phyloP scores from a whole-genome alignment of 345 rosid species.

The Murraya koenigii region DNA sequence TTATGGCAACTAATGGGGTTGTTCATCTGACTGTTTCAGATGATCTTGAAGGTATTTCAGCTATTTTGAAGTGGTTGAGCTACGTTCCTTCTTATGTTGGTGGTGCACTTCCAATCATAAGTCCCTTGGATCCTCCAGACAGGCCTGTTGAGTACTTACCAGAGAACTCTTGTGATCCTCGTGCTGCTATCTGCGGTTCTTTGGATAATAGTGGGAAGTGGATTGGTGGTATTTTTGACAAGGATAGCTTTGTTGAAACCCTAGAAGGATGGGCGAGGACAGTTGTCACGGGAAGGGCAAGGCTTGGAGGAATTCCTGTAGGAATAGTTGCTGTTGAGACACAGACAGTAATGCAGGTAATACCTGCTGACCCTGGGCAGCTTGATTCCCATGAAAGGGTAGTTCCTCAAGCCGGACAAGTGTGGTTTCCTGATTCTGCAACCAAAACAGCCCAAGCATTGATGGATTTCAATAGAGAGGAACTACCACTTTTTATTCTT shows the following conservation, averaged over 20 bases:
- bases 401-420: conserved; percentile 99
- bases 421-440: conserved; percentile 99
- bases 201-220: conserved; percentile 68
- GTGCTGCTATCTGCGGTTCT: conserved; percentile 85
- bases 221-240: conserved; percentile 97
- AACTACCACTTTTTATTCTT: conserved; percentile 90
- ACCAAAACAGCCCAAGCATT: conserved; percentile 95
- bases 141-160: conserved; percentile 86
- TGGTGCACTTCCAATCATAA: conserved; percentile 70
- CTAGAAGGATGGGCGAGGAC: conserved; percentile 99
- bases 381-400: conserved; percentile 99
- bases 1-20: conserved; percentile 99
- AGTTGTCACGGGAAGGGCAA: conserved; percentile 99
- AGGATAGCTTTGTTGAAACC: conserved; percentile 85
- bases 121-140: conserved; percentile 73
- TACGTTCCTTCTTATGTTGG: conserved; percentile 79
- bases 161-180: conserved; percentile 94
- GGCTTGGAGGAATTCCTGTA: conserved; percentile 96
- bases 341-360: conserved; percentile 95
- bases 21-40: conserved; percentile 96
- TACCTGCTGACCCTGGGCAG: conserved; percentile 99
- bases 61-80: conserved; percentile 95
- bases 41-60: conserved; percentile 92
- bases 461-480: conserved; percentile 93
- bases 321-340: conserved; percentile 99